A percentile compares a stretch with the other conserved stretches of the same genome.
Conservation (phyloP, 176 grass and related monocot species). For the Carex myosuroides region DNA sequence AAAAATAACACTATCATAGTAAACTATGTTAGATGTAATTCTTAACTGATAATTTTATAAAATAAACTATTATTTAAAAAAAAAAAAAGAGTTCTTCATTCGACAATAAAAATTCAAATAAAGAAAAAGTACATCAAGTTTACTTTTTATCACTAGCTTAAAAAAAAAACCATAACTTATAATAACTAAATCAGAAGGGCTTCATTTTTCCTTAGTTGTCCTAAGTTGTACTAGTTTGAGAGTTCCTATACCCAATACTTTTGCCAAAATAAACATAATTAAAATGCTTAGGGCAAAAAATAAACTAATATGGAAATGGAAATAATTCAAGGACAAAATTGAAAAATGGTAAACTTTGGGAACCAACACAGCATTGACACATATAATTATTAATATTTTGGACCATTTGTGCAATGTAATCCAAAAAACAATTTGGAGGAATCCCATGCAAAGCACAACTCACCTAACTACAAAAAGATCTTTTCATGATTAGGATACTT, state of each 20-base stretch:
- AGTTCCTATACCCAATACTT: background rate
- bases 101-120: background rate
- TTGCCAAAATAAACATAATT: background rate
- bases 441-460: constrained; percentile 14
- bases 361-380: background rate
- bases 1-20: too few species aligned
- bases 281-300: background rate
- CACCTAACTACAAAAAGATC: constrained; percentile 18
- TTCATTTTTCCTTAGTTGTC: background rate
- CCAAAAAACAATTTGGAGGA: constrained; percentile 22
- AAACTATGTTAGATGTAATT: too few species aligned
- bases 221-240: background rate
- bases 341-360: background rate
- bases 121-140: background rate
- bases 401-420: background rate
- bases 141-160: background rate
- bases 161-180: background rate
- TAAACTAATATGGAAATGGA: background rate
- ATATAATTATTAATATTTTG: background rate
- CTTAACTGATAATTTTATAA: background rate
- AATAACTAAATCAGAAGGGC: too few species aligned
- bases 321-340: background rate
- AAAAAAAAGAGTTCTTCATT: background rate
- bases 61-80: background rate
- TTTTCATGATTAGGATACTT: constrained; percentile 20